Evolutionary conservation across 768 basidiomycete species (phyloP), one percentile per base, ranked within the genome.

Genomic region (Boletus vinaceobasis): DNA sequence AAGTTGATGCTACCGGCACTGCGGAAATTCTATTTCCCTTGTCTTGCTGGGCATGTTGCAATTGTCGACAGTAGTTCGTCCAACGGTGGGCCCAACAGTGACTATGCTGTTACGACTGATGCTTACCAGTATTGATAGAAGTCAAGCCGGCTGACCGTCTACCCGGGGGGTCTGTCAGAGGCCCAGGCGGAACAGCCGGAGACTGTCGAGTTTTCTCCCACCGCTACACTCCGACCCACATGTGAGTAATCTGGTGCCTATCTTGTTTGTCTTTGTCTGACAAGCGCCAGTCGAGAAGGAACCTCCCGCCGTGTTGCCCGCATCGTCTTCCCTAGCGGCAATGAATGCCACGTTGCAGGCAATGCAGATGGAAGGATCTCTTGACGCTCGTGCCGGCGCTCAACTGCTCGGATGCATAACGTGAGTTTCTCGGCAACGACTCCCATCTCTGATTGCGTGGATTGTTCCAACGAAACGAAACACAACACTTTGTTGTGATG

Each of bases 291-390:
- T 55, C 15, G 42, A 43, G 46, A 49, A 37, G 39, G 43, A 23
- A 26, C 2, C 29, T 26, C n/a, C 37, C 14, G 17, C 36, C 21
- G 32, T 29, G 6, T 35, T 60, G 7, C 19, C 52, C 5, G 19
- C 48, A 23, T 66, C 63, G 17, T 56, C 48, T 37, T 64, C 64
- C 8, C 23, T 66, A 2, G 39, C 27, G 31, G n/a, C 48, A 17
- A 49, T 66, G 21, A 64, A 66, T 37, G 54, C 40, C 7, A 47
- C 57, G 5, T 40, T 63, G 19, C 43, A 53, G 42, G 43, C 27
- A 23, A 60, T 49, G 52, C 19, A 37, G 17, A 15, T 26, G 3
- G 42, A 55, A 5, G 42, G 38, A 48, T 38, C 50, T 52, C 29
- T 45, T 66, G 33, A 46, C 17, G 44, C 47, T 21, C 9, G 14